Conservation (phyloP, 2,329 filamentous ascomycete species). For the Talaromyces piceae region DNA sequence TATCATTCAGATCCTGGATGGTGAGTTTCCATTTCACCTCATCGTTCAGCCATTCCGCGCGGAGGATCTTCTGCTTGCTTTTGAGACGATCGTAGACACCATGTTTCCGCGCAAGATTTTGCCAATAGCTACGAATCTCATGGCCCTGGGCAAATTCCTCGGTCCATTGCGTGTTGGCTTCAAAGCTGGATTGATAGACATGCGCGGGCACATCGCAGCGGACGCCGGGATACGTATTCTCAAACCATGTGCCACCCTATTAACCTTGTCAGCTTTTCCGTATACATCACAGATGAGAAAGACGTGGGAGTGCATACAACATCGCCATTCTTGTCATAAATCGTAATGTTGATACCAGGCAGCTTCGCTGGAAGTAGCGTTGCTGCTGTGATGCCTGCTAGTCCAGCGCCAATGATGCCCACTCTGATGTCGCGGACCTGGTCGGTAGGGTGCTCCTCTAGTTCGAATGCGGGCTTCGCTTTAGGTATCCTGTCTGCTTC, state of each 20-base stretch:
- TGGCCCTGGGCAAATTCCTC: constrained; percentile 59
- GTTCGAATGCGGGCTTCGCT: constrained; percentile 19
- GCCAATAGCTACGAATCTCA: constrained; percentile 63
- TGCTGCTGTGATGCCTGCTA: constrained; percentile 58
- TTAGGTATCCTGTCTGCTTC: neutral
- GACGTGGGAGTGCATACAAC: constrained; percentile 49
- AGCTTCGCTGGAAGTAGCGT: constrained; percentile 62
- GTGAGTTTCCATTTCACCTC: constrained; percentile 50
- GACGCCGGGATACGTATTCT: constrained; percentile 55
- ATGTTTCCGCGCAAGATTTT: constrained; percentile 55
- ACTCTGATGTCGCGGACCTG: constrained; percentile 46
- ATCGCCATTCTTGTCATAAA: constrained; percentile 62
- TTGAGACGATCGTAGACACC: constrained; percentile 54
- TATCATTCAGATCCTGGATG: constrained; percentile 27
- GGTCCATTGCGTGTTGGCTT: constrained; percentile 61
- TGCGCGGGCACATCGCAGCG: constrained; percentile 63
- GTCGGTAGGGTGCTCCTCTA: constrained; percentile 43
- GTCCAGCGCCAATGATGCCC: constrained; percentile 57
- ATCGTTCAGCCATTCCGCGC: constrained; percentile 48
- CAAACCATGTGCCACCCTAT: constrained; percentile 42
- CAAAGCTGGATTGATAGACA: constrained; percentile 62
- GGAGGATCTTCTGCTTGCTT: constrained; percentile 50
- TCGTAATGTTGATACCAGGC: constrained; percentile 56
- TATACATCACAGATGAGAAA: neutral
- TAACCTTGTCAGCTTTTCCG: neutral